These are phyloP conservation scores for Calocybe indica DNA, from an alignment of 768 basidiomycete genomes.

Conservation along the genomic window DNA sequence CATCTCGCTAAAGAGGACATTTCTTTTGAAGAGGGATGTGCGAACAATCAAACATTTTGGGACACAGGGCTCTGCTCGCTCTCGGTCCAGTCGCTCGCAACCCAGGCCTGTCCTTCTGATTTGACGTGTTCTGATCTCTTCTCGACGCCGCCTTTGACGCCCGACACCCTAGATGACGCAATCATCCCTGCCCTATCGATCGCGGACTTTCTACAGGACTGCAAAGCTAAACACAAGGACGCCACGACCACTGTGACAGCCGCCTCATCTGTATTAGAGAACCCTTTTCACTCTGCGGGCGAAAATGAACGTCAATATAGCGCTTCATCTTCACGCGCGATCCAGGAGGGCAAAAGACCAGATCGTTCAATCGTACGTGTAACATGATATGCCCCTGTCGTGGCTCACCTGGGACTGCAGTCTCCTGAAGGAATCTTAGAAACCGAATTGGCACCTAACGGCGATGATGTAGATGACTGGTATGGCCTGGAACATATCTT, in stretches of 20 bases:
- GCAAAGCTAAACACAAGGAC: neutral
- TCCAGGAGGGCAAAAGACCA: constrained; percentile 34
- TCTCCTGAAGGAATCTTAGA: neutral
- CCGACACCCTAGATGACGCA: too few species aligned
- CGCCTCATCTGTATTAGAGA: neutral
- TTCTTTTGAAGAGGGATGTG: too few species aligned
- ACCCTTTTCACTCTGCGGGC: neutral
- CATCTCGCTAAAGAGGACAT: too few species aligned
- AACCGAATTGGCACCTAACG: neutral
- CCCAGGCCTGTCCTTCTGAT: too few species aligned
- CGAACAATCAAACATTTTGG: too few species aligned
- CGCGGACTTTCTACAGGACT: too few species aligned
- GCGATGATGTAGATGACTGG: constrained; percentile 30
- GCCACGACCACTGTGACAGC: constrained; percentile 1
- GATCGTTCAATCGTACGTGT: constrained; percentile 20
- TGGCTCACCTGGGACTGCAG: neutral
- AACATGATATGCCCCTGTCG: constrained; percentile 14
- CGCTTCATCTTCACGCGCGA: constrained; percentile 12
- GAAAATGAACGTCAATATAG: neutral
- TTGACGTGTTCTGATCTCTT: too few species aligned
- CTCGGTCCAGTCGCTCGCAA: too few species aligned
- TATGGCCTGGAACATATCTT: constrained; percentile 38
- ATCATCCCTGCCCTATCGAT: too few species aligned
- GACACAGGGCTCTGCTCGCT: too few species aligned
- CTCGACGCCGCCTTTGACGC: too few species aligned